Base-by-base conservation (phyloP, 2,329 filamentous ascomycete genomes). In the Fusarium tricinctum region DNA sequence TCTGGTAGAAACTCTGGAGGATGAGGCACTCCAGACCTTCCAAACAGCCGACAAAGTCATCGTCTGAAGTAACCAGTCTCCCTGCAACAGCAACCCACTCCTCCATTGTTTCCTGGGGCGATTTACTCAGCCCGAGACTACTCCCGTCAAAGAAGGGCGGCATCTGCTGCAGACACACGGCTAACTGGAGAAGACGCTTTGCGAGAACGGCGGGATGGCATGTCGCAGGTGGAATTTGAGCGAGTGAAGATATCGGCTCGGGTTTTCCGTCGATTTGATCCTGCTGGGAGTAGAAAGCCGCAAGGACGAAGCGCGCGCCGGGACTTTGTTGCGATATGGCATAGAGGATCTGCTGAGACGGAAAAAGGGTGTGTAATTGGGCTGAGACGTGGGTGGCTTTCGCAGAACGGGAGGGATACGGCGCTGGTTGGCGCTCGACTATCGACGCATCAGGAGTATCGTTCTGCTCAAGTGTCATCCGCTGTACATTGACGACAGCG, bases 21-120 rank as follows among this genome's bases (percentile, higher is more conserved):
- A 83, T 71, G 0, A 89, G 75, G 50, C 83, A 83, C 72, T 88
- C 83, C 1, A 88, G 71, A 3, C 85, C 86, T 70, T 88, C 85
- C 2, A 84, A 70, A 5, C 81, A 84, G 22, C 82, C 82, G 1
- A 85, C 74, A 6, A 89, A 75, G 39, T 86, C 82, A 44, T 88
- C 84, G 38, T 86, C 82, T 6, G 80, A 80, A 0, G 83, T 83
- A 5, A 88, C 82, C 7, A 81, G 74, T 6, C 78, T 76, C 4
- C 73, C 70, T 3, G 81, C 74, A 0, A 76, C 66, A 9, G 73
- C 71, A 4, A 80, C 70, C 58, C 80, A 79, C 8, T 70, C 73
- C 1, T 70, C 70, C 64, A 73, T 71, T 1, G 70, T 72, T 35
- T 72, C 73, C 1, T 52, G 23, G 0, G 50, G 67, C 6, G 59